These are phyloP conservation scores for Bassia scoparia DNA, from an alignment of 148 eudicot species.

Conservation along the genomic window DNA sequence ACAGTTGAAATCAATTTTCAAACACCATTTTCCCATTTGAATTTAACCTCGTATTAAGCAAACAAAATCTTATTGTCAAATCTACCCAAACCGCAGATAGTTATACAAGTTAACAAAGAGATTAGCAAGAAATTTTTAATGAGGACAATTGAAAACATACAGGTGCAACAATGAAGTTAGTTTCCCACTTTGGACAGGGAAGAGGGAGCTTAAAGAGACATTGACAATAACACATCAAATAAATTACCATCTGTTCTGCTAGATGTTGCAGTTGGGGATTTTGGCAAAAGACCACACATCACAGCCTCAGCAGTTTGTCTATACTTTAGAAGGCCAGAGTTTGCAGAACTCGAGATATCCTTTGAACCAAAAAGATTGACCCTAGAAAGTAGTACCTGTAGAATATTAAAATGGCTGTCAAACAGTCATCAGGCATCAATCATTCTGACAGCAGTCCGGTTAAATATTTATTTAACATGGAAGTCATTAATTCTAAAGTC, in stretches of 20 bases:
- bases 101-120: background rate
- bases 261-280: constrained; percentile 72
- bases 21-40: too few relatives aligned
- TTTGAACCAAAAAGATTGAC: constrained; percentile 63
- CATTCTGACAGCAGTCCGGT: background rate
- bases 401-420: constrained; percentile 2
- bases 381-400: constrained; percentile 80
- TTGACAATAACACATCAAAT: background rate
- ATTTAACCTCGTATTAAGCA: background rate
- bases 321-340: constrained; percentile 50
- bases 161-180: background rate
- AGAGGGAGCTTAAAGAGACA: background rate
- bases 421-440: constrained; percentile 11
- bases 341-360: constrained; percentile 48
- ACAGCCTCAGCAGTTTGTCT: constrained; percentile 75
- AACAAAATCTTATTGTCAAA: background rate
- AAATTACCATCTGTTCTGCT: constrained; percentile 72
- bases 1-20: too few relatives aligned
- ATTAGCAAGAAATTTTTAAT: background rate
- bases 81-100: background rate
- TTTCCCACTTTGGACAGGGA: background rate
- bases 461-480: background rate
- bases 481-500: background rate
- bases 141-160: background rate
- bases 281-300: constrained; percentile 77